Evolutionary conservation across 257 asterid species (phyloP).

Genomic region (Handroanthus guayacan): DNA sequence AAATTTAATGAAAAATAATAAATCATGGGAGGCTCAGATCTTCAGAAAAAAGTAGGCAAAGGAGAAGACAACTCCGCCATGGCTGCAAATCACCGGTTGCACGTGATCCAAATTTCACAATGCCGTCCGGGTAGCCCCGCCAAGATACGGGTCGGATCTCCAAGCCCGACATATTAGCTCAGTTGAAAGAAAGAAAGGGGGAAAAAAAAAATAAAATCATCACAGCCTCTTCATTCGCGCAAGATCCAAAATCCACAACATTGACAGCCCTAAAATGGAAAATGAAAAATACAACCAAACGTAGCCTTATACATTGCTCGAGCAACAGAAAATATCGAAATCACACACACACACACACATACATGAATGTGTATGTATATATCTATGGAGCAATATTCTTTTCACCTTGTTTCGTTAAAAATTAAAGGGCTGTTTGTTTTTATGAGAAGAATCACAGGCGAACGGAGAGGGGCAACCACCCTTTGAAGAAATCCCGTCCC

Average conservation of each 20-base stretch:
- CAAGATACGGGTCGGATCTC: conserved; percentile 50
- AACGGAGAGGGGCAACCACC: conserved; percentile 48
- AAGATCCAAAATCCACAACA: not conserved
- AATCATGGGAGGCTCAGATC: conserved; percentile 40
- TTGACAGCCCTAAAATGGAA: not conserved
- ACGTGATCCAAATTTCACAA: not conserved
- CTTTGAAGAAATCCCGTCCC: conserved; percentile 38
- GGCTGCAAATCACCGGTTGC: conserved; percentile 40
- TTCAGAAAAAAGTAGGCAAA: conserved; percentile 17
- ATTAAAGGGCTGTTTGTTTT: conserved; percentile 34
- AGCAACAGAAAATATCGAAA: not conserved
- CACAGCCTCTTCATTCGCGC: conserved; percentile 36
- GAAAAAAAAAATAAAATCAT: conserved; percentile 38
- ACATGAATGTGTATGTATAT: not conserved
- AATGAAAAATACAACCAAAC: not conserved
- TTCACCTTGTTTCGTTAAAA: not conserved
- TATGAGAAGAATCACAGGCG: conserved; percentile 25
- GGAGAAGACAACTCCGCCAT: conserved; percentile 34
- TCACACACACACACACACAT: not conserved
- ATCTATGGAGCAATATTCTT: not conserved
- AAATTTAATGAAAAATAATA: not conserved
- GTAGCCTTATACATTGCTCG: not conserved
- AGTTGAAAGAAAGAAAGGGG: not conserved
- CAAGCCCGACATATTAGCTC: conserved; percentile 33
- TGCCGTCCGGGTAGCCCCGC: conserved; percentile 49